These are phyloP conservation scores for Trypanosoma brucei DNA, from an alignment of 208 protist species.

Conservation along the genomic window DNA sequence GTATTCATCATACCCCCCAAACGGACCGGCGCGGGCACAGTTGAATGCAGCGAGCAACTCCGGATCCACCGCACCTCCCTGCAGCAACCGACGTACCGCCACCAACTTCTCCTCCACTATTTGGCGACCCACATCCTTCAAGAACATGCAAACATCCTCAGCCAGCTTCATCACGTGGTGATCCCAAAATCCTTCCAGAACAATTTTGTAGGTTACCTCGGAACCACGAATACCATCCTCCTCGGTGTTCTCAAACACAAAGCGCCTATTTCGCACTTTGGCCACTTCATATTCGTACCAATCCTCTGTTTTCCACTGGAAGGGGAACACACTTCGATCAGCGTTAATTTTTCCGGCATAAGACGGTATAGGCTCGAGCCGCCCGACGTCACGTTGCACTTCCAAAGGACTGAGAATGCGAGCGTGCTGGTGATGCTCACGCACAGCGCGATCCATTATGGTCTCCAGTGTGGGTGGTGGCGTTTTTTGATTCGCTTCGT, in stretches of 20 bases:
- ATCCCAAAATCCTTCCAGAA: constrained; percentile 86
- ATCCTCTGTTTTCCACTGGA: constrained; percentile 82
- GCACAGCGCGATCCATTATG: constrained; percentile 62
- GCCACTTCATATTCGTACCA: constrained; percentile 90
- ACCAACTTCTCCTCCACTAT: constrained; percentile 73
- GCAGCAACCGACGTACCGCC: constrained; percentile 53
- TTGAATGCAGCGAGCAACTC: constrained; percentile 65
- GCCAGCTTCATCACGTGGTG: constrained; percentile 87
- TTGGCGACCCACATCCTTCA: constrained; percentile 75
- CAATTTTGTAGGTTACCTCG: constrained; percentile 79
- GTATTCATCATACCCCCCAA: constrained; percentile 62
- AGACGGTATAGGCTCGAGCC: constrained; percentile 51
- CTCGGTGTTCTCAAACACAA: constrained; percentile 76
- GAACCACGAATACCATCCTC: constrained; percentile 45
- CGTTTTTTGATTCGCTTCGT: constrained; percentile 20
- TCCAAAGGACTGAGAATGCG: constrained; percentile 53
- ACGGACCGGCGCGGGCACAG: constrained; percentile 42
- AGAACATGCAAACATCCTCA: constrained; percentile 82
- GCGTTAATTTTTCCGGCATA: constrained; percentile 65
- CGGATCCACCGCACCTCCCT: constrained; percentile 46
- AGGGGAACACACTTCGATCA: constrained; percentile 60
- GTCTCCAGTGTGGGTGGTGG: constrained; percentile 51
- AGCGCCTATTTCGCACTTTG: constrained; percentile 83
- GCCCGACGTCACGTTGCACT: constrained; percentile 78
- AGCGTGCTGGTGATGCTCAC: constrained; percentile 44